These are phyloP conservation scores for Ramaria sp. DNA, from an alignment of 768 basidiomycete species.

Conservation along the genomic window DNA sequence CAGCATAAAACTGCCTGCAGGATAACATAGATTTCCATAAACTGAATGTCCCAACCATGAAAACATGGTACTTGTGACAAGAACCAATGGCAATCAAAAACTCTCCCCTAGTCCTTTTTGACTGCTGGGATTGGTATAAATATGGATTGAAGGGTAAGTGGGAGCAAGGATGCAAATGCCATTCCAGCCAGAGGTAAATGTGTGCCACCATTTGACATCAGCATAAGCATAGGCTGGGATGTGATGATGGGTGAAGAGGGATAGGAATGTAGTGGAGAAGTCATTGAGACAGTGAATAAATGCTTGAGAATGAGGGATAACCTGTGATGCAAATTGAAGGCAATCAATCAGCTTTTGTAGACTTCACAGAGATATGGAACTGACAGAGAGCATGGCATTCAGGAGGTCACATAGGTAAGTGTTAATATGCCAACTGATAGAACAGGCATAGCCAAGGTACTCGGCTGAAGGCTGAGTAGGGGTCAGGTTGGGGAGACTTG, in stretches of 20 bases:
- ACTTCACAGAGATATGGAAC: slow-evolving; percentile 8
- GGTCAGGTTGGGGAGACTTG: too few relatives aligned
- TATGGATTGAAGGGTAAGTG: too few relatives aligned
- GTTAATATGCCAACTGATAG: too few relatives aligned
- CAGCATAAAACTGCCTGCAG: slow-evolving; percentile 21
- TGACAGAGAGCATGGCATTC: background rate
- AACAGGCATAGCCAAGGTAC: too few relatives aligned
- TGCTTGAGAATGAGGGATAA: slow-evolving; percentile 21
- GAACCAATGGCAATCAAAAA: slow-evolving; percentile 19
- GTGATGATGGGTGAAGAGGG: slow-evolving; percentile 15
- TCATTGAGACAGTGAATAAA: slow-evolving; percentile 22
- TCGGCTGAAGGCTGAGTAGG: too few relatives aligned
- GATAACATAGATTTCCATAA: slow-evolving; percentile 18
- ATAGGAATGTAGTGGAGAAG: slow-evolving; percentile 20
- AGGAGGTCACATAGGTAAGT: background rate
- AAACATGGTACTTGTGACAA: slow-evolving; percentile 15
- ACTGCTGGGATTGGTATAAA: slow-evolving; percentile 26
- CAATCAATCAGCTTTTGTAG: slow-evolving; percentile 23
- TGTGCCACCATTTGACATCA: too few relatives aligned
- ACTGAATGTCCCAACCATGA: slow-evolving; percentile 20
- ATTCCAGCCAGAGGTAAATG: too few relatives aligned
- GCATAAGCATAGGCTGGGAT: too few relatives aligned
- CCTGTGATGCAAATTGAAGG: slow-evolving; percentile 25
- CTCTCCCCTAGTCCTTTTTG: slow-evolving; percentile 18
- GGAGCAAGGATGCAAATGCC: too few relatives aligned